These are phyloP conservation scores for Hypomyces perniciosus DNA, from an alignment of 2,329 filamentous ascomycete genomes.

Conservation along the genomic window DNA sequence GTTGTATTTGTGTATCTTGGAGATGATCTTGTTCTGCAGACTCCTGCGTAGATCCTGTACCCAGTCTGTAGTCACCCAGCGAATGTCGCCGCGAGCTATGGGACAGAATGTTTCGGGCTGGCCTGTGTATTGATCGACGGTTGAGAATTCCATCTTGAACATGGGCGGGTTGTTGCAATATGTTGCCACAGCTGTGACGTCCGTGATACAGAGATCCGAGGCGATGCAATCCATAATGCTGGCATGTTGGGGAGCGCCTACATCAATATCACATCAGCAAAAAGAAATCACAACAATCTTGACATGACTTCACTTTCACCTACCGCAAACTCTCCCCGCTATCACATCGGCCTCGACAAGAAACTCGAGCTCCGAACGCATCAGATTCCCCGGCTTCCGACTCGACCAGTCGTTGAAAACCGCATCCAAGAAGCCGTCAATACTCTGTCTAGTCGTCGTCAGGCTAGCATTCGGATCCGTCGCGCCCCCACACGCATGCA, in stretches of 20 bases:
- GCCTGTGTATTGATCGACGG: constrained; percentile 17
- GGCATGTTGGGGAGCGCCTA: constrained; percentile 3
- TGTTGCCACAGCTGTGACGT: constrained; percentile 21
- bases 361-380: constrained; percentile 25
- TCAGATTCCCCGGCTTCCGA: constrained; percentile 2
- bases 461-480: constrained; percentile 20
- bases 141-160: constrained; percentile 23
- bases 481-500: constrained; percentile 26
- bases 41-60: constrained; percentile 12
- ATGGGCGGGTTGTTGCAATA: constrained; percentile 23
- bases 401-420: constrained; percentile 25
- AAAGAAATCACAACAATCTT: not conserved
- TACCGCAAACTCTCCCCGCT: constrained; percentile 25
- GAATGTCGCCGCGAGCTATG: constrained; percentile 22
- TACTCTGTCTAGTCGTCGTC: constrained; percentile 22
- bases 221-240: constrained; percentile 15
- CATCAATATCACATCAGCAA: not conserved
- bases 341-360: constrained; percentile 21
- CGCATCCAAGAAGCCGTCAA: constrained; percentile 28
- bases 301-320: constrained; percentile 5
- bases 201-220: constrained; percentile 13
- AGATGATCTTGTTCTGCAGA: constrained; percentile 20
- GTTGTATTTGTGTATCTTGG: constrained; percentile 25
- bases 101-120: constrained; percentile 20
- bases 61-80: constrained; percentile 21